Percentiles rank a stretch among this genome's conserved stretches.
phyloP scores from a whole-genome alignment of 2,329 filamentous ascomycete species.

The Exophiala sideris region DNA sequence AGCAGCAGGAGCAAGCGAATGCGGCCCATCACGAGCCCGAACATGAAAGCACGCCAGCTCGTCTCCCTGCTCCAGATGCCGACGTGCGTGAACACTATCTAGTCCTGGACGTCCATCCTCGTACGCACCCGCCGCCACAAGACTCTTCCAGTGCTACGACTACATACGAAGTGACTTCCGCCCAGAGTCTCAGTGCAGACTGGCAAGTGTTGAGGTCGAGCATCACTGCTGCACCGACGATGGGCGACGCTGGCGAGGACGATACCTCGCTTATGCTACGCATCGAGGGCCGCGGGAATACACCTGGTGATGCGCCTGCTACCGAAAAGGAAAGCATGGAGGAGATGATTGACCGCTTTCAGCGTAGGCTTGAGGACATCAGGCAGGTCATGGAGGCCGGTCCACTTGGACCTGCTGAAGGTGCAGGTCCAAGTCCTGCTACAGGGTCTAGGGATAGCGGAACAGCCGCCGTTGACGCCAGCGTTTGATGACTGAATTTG shows the following conservation, averaged over 20 bases:
- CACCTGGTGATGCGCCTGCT: slow-evolving; percentile 29
- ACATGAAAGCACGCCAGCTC: slow-evolving; percentile 26
- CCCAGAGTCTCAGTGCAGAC: slow-evolving; percentile 68
- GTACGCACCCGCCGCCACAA: slow-evolving; percentile 25
- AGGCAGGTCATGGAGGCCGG: slow-evolving; percentile 38
- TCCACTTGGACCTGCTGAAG: too few relatives aligned
- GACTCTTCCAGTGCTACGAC: slow-evolving; percentile 34
- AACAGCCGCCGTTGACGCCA: too few relatives aligned
- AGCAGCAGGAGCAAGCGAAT: slow-evolving; percentile 4
- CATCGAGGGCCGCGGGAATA: slow-evolving; percentile 37
- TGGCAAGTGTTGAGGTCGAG: slow-evolving; percentile 64
- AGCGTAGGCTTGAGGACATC: slow-evolving; percentile 43
- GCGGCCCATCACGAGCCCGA: background rate
- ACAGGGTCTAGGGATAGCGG: too few relatives aligned
- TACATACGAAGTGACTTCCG: slow-evolving; percentile 56
- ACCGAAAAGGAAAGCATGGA: slow-evolving; percentile 36
- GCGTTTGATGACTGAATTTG: too few relatives aligned
- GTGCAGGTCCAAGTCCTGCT: background rate
- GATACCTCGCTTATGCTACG: slow-evolving; percentile 43
- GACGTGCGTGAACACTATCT: slow-evolving; percentile 55
- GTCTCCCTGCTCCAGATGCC: slow-evolving; percentile 46
- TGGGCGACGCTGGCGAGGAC: slow-evolving; percentile 56
- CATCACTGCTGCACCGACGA: slow-evolving; percentile 60
- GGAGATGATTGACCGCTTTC: slow-evolving; percentile 48
- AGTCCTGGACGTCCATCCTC: slow-evolving; percentile 52